phyloP scores from a whole-genome alignment of 345 rosid species.

The Excoecaria cochinchinensis region DNA sequence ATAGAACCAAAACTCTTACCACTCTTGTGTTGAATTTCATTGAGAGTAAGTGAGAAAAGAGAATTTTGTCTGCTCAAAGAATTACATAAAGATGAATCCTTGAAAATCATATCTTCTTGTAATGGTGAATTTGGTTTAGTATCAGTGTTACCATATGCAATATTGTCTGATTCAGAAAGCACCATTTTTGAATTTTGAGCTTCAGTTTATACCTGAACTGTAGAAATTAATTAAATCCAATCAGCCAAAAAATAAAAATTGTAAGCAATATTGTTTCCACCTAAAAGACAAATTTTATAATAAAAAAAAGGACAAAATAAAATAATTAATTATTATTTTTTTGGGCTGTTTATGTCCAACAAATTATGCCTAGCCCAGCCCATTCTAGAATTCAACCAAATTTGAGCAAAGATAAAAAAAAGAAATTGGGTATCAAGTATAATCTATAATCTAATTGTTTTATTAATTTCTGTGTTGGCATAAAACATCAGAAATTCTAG shows the following conservation, averaged over 20 bases:
- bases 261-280: not conserved
- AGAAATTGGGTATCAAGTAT: too few species aligned
- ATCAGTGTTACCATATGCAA: conserved; percentile 1
- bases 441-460: too few species aligned
- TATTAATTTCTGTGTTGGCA: too few species aligned
- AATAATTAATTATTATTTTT: not conserved
- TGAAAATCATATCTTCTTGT: conserved; percentile 1
- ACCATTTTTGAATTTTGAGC: conserved; percentile 3
- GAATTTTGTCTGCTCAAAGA: conserved; percentile 42
- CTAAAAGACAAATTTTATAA: not conserved
- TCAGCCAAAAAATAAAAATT: not conserved
- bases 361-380: too few species aligned
- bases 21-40: conserved; percentile 74
- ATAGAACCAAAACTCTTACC: conserved; percentile 78
- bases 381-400: too few species aligned
- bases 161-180: conserved; percentile 15
- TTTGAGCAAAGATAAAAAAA: too few species aligned
- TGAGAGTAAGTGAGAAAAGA: conserved; percentile 68
- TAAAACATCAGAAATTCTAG: too few species aligned
- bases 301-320: not conserved
- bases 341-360: too few species aligned
- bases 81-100: conserved; percentile 15
- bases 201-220: not conserved
- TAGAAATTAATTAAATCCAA: not conserved
- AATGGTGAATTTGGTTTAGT: conserved; percentile 14